phyloP scores from a whole-genome alignment of 306 rosid species.

The Inga leiocalycina region DNA sequence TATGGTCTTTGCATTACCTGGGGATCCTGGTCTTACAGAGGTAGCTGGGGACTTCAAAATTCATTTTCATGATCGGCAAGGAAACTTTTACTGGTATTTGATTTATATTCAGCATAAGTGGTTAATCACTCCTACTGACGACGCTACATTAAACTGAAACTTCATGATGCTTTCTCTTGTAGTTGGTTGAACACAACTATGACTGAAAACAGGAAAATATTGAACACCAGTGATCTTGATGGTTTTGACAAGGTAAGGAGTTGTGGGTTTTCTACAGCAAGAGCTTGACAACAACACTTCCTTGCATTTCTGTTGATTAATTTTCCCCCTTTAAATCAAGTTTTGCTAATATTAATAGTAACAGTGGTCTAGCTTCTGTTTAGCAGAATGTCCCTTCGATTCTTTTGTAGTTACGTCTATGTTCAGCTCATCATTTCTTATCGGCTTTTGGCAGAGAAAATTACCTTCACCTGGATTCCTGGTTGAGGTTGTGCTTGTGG shows the following conservation, averaged over 20 bases:
- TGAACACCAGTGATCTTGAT: slow-evolving; percentile 78
- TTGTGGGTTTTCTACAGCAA: not conserved
- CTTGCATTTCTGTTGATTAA: slow-evolving; percentile 13
- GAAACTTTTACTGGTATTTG: slow-evolving; percentile 91
- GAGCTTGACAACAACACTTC: not conserved
- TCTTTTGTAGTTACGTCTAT: slow-evolving; percentile 12
- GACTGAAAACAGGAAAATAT: slow-evolving; percentile 84
- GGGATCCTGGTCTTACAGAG: slow-evolving; percentile 97
- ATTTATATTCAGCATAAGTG: slow-evolving; percentile 3
- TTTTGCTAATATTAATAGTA: not conserved
- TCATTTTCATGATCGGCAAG: slow-evolving; percentile 94
- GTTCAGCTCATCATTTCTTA: slow-evolving; percentile 11
- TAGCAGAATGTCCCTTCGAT: not conserved
- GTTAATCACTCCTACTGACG: slow-evolving; percentile 21
- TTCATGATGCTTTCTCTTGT: slow-evolving; percentile 38
- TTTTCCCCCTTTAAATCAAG: not conserved
- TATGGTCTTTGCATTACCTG: slow-evolving; percentile 96
- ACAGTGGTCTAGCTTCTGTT: slow-evolving; percentile 27
- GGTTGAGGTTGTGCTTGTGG: slow-evolving; percentile 88
- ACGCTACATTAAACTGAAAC: slow-evolving; percentile 27
- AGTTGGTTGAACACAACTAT: slow-evolving; percentile 97
- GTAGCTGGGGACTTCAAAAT: slow-evolving; percentile 91
- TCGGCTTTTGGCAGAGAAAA: slow-evolving; percentile 68
- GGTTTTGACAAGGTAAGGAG: slow-evolving; percentile 87
- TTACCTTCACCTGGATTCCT: slow-evolving; percentile 96